These are phyloP conservation scores for Pseudogymnoascus sp. DNA, from an alignment of 2,329 filamentous ascomycete species.

Conservation along the genomic window DNA sequence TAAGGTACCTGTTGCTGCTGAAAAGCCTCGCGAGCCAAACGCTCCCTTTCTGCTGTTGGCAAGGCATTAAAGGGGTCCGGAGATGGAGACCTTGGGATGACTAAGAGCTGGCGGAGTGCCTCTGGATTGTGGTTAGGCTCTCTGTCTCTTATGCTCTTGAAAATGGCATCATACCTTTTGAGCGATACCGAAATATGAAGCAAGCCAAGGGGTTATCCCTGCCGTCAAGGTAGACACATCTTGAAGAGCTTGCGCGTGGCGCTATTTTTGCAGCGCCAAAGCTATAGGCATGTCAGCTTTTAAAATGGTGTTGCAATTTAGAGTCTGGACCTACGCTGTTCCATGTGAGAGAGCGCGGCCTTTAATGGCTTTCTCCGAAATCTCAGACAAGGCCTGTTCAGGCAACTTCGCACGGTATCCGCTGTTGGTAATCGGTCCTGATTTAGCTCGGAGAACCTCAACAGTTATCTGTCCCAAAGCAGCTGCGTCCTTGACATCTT, in stretches of 20 bases:
- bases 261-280: not conserved
- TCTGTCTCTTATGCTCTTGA: not conserved
- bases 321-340: not conserved
- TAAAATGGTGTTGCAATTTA: not conserved
- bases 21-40: not conserved
- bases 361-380: not conserved
- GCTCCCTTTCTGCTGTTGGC: not conserved
- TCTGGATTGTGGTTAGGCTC: constrained; percentile 13
- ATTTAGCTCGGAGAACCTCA: not conserved
- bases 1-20: not conserved
- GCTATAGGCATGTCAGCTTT: not conserved
- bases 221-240: constrained; percentile 17
- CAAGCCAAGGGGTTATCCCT: constrained; percentile 13
- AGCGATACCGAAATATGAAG: constrained; percentile 24
- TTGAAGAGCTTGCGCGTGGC: not conserved
- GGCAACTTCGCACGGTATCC: not conserved
- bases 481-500: not conserved
- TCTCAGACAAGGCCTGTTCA: not conserved
- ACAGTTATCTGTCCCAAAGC: constrained; percentile 11
- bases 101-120: constrained; percentile 17
- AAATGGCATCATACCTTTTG: constrained; percentile 13
- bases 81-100: constrained; percentile 16
- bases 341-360: not conserved
- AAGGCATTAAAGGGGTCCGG: constrained; percentile 11
- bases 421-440: too few relatives aligned